phyloP scores from a whole-genome alignment of 2,329 filamentous ascomycete genomes.

The Fusarium napiforme region DNA sequence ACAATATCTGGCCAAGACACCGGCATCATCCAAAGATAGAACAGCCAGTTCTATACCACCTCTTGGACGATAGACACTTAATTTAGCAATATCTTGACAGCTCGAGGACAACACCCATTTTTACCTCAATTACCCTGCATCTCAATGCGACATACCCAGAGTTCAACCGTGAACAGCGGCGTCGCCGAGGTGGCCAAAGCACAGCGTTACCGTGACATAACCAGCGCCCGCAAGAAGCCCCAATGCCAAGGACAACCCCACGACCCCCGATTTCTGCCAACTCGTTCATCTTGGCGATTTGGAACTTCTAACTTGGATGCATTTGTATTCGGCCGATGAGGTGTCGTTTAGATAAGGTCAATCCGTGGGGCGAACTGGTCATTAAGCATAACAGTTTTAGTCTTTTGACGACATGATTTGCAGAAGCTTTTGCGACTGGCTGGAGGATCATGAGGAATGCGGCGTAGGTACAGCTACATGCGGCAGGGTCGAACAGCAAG shows the following conservation, averaged over 20 bases:
- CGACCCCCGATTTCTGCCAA: background rate
- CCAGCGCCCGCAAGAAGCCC: constrained; percentile 17
- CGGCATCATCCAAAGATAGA: background rate
- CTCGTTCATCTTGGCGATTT: constrained; percentile 1
- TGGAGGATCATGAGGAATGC: background rate
- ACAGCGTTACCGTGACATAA: constrained; percentile 2
- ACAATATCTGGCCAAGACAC: constrained; percentile 10
- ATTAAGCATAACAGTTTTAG: background rate
- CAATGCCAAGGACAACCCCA: background rate
- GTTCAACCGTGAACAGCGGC: background rate
- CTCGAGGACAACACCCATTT: no score
- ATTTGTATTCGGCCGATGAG: background rate
- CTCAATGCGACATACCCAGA: background rate
- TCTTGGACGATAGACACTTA: background rate
- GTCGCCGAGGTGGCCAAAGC: background rate
- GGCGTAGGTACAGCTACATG: constrained; percentile 4
- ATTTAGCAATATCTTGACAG: background rate
- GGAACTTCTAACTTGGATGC: background rate
- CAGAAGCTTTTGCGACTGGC: background rate
- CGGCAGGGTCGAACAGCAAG: background rate
- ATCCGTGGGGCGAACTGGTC: background rate
- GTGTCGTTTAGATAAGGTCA: constrained; percentile 1
- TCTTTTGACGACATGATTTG: background rate
- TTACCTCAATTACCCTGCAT: no score
- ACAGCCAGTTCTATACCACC: background rate